Evolutionary conservation across 495 filamentous ascomycete species (phyloP), one percentile per base, ranked within the genome.

Genomic region (Aspergillus ellipticus): DNA sequence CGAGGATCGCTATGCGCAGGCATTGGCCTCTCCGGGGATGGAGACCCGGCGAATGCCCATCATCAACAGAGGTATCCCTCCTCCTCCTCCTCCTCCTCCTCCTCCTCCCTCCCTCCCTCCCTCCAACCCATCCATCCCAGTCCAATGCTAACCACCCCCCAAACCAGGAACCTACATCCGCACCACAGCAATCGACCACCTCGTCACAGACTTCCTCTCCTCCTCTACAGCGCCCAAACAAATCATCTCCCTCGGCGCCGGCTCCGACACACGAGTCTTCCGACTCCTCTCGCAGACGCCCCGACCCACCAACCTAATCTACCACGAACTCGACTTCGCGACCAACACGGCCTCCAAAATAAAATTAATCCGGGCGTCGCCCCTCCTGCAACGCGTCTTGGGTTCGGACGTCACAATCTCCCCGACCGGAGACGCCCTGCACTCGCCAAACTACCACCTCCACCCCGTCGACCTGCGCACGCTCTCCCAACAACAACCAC

Each of bases 241-340:
- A 64, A 93, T 98, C 49, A 83, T 97, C 51, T 97, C 92, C 2
- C 82, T 98, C 2, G 94, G 95, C 43, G 94, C 94, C 20, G 94
- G 94, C 16, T 92, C 93, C 6, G 94, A 98, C 63, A 98, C 94
- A 7, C 82, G 94, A 17, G 85, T 82, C 62, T 89, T 96, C 57
- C 86, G 90, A 20, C 76, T 76, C 41, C 73, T 85, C 66, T 11
- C 65, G 54, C 6, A n/a, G n/a, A n/a, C n/a, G n/a, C 62, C 57
- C 28, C 33, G 50, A 28, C 24, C 15, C 4, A 61, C 15, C 4
- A 61, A 69, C 42, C 66, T 97, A 26, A 63, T 85, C 51, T 98
- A 97, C 69, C 92, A 97, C 67, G 94, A 98, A 68, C 75, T 98
- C 57, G 94, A 97, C 71, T 98, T 97, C 68, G 77, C 88, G 0